Base-by-base conservation (phyloP, 2,329 filamentous ascomycete genomes). In the Diaporthe citriasiana region DNA sequence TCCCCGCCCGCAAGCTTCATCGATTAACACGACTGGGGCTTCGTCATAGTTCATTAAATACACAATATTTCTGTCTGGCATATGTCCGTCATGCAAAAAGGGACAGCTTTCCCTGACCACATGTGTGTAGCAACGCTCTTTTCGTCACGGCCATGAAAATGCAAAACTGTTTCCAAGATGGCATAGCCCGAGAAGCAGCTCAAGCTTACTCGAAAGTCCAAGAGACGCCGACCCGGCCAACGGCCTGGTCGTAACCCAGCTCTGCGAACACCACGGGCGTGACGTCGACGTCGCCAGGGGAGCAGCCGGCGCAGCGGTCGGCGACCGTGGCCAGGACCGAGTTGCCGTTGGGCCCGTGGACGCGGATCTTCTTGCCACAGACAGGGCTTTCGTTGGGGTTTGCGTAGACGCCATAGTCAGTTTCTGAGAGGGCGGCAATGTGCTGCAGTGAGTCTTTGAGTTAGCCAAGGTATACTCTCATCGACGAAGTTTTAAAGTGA, bases 251-350 rank as follows among this genome's bases (percentile, higher is more conserved):
- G 15, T 76, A 74, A 17, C 75, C 75, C n/a, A 71, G 51, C 4
- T 76, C 76, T 30, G 73, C 65, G 53, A 76, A 82, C 42, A 81
- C 79, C 73, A 78, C 55, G 6, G 79, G 76, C 13, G 80, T 79
- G 72, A 82, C 81, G 53, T 82, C 81, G 76, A 82, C 79, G 65
- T 76, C 69, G 10, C 76, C 77, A 42, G 70, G 72, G 10, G 74
- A 72, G 75, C 81, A 82, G 45, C 56, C 69, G 25, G 77, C 75
- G 75, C 81, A 82, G 76, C 80, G 80, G 76, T 82, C 81, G 60
- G 79, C 81, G 59, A 82, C 78, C 33, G 71, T 78, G 71, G 79
- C 81, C 13, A 60, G 71, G 19, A 74, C 66, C 19, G 76, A 79
- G 75, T 78, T 77, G 69, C 77, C 78, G 72, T 74, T 76, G 33